Evolutionary conservation across 225 moss, liverwort and hornwort species (phyloP).

Genomic region (Polytrichum commune): DNA sequence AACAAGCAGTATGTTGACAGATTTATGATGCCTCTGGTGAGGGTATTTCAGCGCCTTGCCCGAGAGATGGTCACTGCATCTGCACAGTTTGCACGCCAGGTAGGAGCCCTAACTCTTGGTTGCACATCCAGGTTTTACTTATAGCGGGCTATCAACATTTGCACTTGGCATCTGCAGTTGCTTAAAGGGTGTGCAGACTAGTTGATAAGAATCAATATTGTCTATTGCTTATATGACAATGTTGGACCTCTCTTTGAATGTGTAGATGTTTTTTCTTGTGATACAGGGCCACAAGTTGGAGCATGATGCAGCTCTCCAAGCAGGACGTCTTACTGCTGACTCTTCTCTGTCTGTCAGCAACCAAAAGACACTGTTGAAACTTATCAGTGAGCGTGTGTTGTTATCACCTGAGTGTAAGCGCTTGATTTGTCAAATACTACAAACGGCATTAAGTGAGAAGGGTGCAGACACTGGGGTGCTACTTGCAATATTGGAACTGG

Average conservation of each 20-base stretch:
- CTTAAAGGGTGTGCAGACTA: too few relatives aligned
- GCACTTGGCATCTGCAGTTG: too few relatives aligned
- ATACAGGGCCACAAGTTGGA: conserved; percentile 76
- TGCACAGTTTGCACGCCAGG: conserved; percentile 79
- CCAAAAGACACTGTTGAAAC: conserved; percentile 73
- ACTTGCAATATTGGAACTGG: conserved; percentile 75
- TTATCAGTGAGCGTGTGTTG: conserved; percentile 82
- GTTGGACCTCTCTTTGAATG: too few relatives aligned
- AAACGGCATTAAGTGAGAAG: conserved; percentile 80
- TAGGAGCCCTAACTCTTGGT: conserved; percentile 12
- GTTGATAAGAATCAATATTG: too few relatives aligned
- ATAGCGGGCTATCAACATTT: too few relatives aligned
- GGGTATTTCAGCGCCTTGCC: conserved; percentile 85
- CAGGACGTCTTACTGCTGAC: conserved; percentile 65
- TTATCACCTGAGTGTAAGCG: conserved; percentile 78
- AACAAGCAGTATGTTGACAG: conserved; percentile 91
- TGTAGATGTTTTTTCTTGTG: conserved; percentile 12
- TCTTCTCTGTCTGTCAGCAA: conserved; percentile 58
- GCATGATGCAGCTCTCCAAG: conserved; percentile 58
- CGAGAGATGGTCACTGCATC: conserved; percentile 85
- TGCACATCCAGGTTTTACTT: too few relatives aligned
- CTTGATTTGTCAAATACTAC: conserved; percentile 68
- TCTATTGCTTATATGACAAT: too few relatives aligned
- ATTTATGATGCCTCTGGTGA: conserved; percentile 85
- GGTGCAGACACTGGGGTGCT: conserved; percentile 92